Evolutionary conservation across 2,329 filamentous ascomycete genomes (phyloP).

Genomic region (Boeremia lycopersici): DNA sequence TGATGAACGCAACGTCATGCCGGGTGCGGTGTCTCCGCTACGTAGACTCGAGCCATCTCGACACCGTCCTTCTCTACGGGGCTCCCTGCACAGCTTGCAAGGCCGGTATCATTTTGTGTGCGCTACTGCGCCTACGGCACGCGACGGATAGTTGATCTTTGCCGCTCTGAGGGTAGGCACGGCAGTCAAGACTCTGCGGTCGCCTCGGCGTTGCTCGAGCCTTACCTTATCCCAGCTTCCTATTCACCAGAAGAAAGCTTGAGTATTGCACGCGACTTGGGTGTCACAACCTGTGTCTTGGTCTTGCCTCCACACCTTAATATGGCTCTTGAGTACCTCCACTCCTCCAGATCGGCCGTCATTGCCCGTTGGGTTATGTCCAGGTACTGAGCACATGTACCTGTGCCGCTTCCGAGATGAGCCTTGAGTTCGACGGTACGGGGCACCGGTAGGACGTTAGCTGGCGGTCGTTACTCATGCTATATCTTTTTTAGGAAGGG

Average conservation of each 20-base stretch:
- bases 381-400: constrained; percentile 6
- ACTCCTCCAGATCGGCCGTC: background rate
- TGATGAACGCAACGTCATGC: constrained; percentile 11
- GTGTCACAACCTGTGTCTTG: background rate
- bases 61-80: constrained; percentile 1
- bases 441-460: constrained; percentile 4
- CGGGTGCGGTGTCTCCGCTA: constrained; percentile 7
- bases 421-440: constrained; percentile 7
- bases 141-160: constrained; percentile 15
- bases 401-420: constrained; percentile 8
- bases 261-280: constrained; percentile 6
- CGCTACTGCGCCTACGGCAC: constrained; percentile 4
- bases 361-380: background rate
- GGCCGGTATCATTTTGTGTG: background rate
- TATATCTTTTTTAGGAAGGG: constrained; percentile 6
- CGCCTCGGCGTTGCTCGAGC: constrained; percentile 10
- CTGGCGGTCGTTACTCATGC: background rate
- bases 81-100: constrained; percentile 7
- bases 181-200: constrained; percentile 4
- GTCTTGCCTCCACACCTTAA: background rate
- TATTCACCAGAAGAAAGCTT: constrained; percentile 8
- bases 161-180: background rate
- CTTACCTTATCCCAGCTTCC: constrained; percentile 13
- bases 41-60: constrained; percentile 4
- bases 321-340: background rate